Evolutionary conservation across 495 filamentous ascomycete species (phyloP).

Genomic region (Patellaria atrata): DNA sequence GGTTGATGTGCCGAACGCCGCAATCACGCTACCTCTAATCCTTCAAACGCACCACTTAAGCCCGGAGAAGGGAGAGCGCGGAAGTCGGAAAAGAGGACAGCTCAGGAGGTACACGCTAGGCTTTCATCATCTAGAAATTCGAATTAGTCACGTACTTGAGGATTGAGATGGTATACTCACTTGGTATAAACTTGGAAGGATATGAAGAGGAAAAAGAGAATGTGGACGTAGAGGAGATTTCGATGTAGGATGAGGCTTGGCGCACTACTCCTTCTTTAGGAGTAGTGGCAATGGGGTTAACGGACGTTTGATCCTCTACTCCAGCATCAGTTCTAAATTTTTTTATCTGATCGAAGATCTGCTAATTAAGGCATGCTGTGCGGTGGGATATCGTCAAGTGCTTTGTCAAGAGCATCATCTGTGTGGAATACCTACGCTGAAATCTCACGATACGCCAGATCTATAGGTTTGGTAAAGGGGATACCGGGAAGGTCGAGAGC

Average conservation of each 20-base stretch:
- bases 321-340: neutral
- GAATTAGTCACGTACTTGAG: constrained; percentile 5
- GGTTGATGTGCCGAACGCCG: constrained; percentile 97
- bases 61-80: constrained; percentile 70
- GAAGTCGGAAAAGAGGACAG: constrained; percentile 50
- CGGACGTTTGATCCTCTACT: neutral
- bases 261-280: neutral
- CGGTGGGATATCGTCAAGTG: neutral
- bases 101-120: constrained; percentile 84
- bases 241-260: constrained; percentile 12
- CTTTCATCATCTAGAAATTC: constrained; percentile 87
- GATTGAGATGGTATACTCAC: constrained; percentile 40
- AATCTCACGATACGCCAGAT: constrained; percentile 28
- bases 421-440: constrained; percentile 29
- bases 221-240: constrained; percentile 1
- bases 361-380: neutral
- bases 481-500: too few relatives aligned
- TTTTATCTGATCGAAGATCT: neutral
- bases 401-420: neutral
- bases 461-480: too few relatives aligned
- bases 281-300: neutral
- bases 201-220: constrained; percentile 41
- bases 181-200: constrained; percentile 98
- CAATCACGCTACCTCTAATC: constrained; percentile 70
- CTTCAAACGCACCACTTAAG: constrained; percentile 71